Evolutionary conservation across 78 protist species (phyloP), one percentile per base, ranked within the genome.

Genomic region (Cavenderia fasciculata): DNA sequence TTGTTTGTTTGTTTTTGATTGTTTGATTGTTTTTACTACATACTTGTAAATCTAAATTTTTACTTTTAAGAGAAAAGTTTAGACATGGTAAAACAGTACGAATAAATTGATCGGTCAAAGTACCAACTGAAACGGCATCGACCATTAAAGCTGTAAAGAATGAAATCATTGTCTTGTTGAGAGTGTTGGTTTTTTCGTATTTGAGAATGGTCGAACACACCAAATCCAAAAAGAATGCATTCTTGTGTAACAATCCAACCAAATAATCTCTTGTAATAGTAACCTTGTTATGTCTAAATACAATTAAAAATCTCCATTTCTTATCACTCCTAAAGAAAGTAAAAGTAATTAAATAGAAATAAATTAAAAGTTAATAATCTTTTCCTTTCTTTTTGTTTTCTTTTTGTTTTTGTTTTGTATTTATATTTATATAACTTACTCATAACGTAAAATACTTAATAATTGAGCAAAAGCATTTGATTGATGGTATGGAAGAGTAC

Each of bases 401-500:
- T 14, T 46, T 8, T 46, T n/a, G n/a, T 6, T 44, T 25, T 47
- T 49, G 7, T 40, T 47, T 29, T 29, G 33, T 36, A 27, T 27
- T 19, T 23, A 41, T 29, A 14, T 18, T 49, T 49, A 14, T 3
- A 14, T 31, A 31, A 78, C 75, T 52, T 78, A 78, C 87, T 63
- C 72, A 12, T 87, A 76, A 44, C 59, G 6, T 56, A 94, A 59
- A 27, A 94, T 54, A 34, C 34, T 43, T 25, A 87, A 41, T 43
- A 94, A 59, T 59, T 92, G 76, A 18, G 89, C 90, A 52, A 94
- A 94, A 19, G 77, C 61, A 38, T 52, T 59, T 19, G 94, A 82
- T 23, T 90, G 92, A 71, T 95, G 97, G 70, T 86, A 95, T 0
- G 94, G 95, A 8, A 95, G 62, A 31, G 76, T 47, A 41, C 85